phyloP scores from a whole-genome alignment of 257 asterid species.

The Verbena officinalis region DNA sequence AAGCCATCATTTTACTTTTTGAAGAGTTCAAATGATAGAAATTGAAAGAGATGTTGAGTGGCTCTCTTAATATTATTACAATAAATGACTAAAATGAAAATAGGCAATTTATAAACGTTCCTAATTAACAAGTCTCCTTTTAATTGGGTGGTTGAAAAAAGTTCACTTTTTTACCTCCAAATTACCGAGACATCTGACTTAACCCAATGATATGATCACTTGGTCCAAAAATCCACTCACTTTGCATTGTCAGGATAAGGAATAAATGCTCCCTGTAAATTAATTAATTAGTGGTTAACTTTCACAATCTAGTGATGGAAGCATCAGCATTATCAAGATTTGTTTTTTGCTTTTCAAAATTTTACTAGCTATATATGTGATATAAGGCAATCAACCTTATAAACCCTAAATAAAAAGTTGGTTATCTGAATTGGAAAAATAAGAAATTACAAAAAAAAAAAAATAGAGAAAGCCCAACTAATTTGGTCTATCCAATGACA shows the following conservation, averaged over 20 bases:
- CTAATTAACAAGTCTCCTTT: no score
- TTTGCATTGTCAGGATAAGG: background rate
- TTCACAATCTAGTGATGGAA: background rate
- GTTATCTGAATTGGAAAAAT: no score
- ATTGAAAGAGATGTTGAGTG: constrained; percentile 3
- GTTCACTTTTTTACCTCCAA: no score
- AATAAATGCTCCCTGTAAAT: background rate
- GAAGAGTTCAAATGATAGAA: background rate
- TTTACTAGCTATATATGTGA: background rate
- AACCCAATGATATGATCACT: background rate
- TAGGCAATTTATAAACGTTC: background rate
- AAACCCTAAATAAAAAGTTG: no score
- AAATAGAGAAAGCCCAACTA: no score
- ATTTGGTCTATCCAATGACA: no score
- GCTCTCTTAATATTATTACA: constrained; percentile 4
- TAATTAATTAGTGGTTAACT: background rate
- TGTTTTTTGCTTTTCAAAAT: background rate
- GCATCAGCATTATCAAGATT: background rate
- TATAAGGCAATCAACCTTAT: no score
- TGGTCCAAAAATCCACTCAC: background rate
- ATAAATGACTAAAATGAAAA: background rate
- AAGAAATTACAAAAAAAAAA: no score
- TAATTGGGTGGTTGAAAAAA: no score
- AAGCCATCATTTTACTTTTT: constrained; percentile 9
- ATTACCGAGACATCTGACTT: background rate